Base-by-base conservation (phyloP, 1,284 basidiomycete species). In the Melampsora abietis-canadensis region DNA sequence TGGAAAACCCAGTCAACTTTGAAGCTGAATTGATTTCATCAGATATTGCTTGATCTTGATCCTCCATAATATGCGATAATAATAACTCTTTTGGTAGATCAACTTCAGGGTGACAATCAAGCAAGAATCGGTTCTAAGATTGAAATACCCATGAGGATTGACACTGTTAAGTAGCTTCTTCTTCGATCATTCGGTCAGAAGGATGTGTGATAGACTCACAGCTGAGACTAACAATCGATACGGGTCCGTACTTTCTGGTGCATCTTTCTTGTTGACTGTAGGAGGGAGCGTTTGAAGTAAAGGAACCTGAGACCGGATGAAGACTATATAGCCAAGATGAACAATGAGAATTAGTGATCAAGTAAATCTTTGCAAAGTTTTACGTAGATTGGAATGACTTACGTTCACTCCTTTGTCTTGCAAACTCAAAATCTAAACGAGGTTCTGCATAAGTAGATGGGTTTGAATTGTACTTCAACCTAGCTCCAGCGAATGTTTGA, bases 401-500 rank as follows among this genome's bases (percentile, higher is more conserved):
- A 70, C 60, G 37, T 62, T 70, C 60, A 31, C 21, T 21, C 8
- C 2, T n/a, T 8, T 47, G 60, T 62, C 68, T 27, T 24, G 68
- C 48, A 37, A 70, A 70, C 21, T 70, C 68, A 61, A 70, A 70
- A 48, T 62, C 44, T 19, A 70, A 46, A 31, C 31, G 40, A 21
- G 69, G 40, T 17, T 40, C 46, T 27, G n/a, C 21, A 64, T 27
- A 7, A 34, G 21, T 19, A n/a, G 24, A 12, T 46, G n/a, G 24
- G 12, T 65, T 34, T 7, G 3, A 7, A n/a, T 51, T 10, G 60
- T 63, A 72, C 27, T 51, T 51, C 17, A 72, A 34, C 17, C 69
- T 44, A 59, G 17, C 30, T 30, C 69, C 69, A 19, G 27, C 69
- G 47, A 65, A 72, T 19, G 69, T 72, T 59, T 72, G 69, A 40